A percentile compares a stretch with the other conserved stretches of the same genome.
phyloP scores from a whole-genome alignment of 345 rosid species.

The Syzygium grande region DNA sequence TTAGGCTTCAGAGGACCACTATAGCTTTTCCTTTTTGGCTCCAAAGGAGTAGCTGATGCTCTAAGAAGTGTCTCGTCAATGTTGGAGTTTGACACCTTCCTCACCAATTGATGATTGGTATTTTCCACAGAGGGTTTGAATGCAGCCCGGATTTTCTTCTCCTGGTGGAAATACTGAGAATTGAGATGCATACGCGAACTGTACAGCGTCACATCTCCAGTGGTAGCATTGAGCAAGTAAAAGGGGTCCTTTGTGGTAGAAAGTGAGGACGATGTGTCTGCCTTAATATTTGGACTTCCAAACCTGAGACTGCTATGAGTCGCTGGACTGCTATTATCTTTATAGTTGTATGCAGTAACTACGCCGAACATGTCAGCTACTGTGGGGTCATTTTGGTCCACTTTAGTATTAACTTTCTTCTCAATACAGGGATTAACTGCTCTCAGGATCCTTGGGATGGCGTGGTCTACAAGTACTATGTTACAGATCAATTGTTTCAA shows the following conservation, averaged over 20 bases:
- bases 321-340: neutral
- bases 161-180: constrained; percentile 8
- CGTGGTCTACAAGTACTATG: constrained; percentile 23
- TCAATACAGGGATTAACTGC: constrained; percentile 7
- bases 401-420: neutral
- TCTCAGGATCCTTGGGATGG: constrained; percentile 19
- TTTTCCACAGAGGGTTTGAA: constrained; percentile 1
- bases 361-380: constrained; percentile 1
- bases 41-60: neutral
- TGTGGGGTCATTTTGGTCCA: neutral
- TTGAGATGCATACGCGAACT: constrained; percentile 6
- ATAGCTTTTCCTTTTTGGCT: constrained; percentile 2
- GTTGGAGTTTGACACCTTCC: neutral
- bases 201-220: neutral
- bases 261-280: constrained; percentile 4
- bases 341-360: neutral
- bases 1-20: constrained; percentile 5
- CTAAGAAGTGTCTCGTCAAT: neutral
- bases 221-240: constrained; percentile 1
- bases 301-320: constrained; percentile 11
- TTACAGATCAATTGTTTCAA: constrained; percentile 24
- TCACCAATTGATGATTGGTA: neutral
- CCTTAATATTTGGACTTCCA: constrained; percentile 6
- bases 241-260: constrained; percentile 6
- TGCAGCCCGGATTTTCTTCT: neutral